Conservation (phyloP, 2,329 filamentous ascomycete genomes). For the Colletotrichum lupini region DNA sequence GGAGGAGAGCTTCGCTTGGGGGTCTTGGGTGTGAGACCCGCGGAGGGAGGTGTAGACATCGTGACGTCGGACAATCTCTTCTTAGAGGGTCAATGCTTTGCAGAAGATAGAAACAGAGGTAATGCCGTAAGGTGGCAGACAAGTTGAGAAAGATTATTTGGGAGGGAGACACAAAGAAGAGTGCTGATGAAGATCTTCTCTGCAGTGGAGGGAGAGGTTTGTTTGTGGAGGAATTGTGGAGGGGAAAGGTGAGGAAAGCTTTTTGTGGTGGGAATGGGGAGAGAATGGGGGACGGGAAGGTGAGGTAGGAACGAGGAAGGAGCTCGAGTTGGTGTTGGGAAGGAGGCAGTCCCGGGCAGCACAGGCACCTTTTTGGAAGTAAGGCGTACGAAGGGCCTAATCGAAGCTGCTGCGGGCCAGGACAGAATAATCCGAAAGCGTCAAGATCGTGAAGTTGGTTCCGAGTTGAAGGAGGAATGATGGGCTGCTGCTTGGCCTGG, state of each 20-base stretch:
- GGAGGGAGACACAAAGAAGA: conserved; percentile 14
- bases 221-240: conserved; percentile 9
- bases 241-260: conserved; percentile 1
- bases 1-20: conserved; percentile 30
- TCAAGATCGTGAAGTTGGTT: neutral
- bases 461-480: neutral
- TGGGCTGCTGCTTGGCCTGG: neutral
- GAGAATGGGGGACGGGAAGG: neutral
- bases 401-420: neutral
- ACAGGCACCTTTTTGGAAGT: neutral
- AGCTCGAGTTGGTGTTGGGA: conserved; percentile 14
- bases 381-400: neutral
- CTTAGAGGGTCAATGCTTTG: conserved; percentile 17
- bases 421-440: neutral
- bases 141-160: conserved; percentile 32
- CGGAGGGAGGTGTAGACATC: conserved; percentile 32
- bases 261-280: conserved; percentile 2
- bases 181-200: conserved; percentile 2
- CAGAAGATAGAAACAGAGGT: conserved; percentile 27
- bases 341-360: conserved; percentile 9
- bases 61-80: conserved; percentile 5
- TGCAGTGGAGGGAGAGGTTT: conserved; percentile 8
- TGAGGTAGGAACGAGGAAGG: conserved; percentile 7
- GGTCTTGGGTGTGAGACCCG: conserved; percentile 21
- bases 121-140: conserved; percentile 29